Base-by-base conservation (phyloP, 192 early-diverging fungal genomes). In the Funneliformis mosseae region DNA sequence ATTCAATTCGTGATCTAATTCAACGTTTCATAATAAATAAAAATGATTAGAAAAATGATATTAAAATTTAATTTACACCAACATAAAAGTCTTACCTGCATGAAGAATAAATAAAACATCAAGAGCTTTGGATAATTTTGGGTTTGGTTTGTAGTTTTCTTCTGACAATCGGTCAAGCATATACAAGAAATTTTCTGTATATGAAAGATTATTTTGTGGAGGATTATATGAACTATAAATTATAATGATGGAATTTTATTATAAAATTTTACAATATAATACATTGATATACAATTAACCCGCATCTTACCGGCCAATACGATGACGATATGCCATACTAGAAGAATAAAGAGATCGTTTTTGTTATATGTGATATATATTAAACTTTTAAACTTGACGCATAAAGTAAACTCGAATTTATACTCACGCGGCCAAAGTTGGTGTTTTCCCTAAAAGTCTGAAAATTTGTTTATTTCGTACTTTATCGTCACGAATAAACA, bases 31-130 rank as follows among this genome's bases (percentile, higher is more conserved):
- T n/a, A n/a, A n/a, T n/a, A 33, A 23, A 42, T 12, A 55, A 69
- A 21, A 33, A 33, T 33, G 33, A 33, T 33, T 33, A 33, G 33
- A 33, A 33, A 33, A 33, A 33, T 33, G 33, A 33, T 33, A 33
- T 33, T 33, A 33, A 33, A 33, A 3, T 33, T 33, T 2, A 33
- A 2, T 33, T 33, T 33, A 33, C 33, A 33, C 3, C 3, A 33
- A 33, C n/a, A 33, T 0, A 33, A 33, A 33, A 0, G 33, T 33
- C 69, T 88, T 88, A 70, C 92, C 92, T 33, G 92, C 92, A 64
- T 92, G 90, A 68, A 93, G 79, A 78, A 93, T 93, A 81, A 93
- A 93, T 67, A 93, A 83, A 41, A 92, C 80, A 82, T 93, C 92
- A 55, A 93, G 83, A 6, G 91, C 91, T n/a, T 82, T 72, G 8